Evolutionary conservation across 129 eudicot species (phyloP).

Genomic region (Saussurea involucrata): DNA sequence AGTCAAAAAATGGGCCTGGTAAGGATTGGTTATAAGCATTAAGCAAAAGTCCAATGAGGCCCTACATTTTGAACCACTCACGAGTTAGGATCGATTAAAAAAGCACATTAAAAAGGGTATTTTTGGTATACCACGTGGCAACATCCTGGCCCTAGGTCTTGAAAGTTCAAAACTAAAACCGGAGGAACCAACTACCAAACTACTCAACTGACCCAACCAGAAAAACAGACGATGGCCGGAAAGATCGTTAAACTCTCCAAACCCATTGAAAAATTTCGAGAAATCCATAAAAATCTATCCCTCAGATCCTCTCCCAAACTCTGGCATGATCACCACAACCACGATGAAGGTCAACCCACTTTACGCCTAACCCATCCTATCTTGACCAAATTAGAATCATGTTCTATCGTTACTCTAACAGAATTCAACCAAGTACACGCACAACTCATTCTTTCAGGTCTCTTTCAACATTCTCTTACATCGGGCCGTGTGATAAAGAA

Average conservation of each 20-base stretch:
- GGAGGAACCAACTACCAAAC: neutral
- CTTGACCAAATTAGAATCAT: slow-evolving; percentile 41
- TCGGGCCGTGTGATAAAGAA: slow-evolving; percentile 51
- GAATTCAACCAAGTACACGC: slow-evolving; percentile 58
- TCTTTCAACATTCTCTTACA: slow-evolving; percentile 58
- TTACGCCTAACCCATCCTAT: slow-evolving; percentile 47
- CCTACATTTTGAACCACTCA: no score
- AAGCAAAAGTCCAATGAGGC: no score
- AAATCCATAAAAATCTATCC: slow-evolving; percentile 49
- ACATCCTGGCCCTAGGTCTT: neutral
- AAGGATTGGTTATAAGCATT: no score
- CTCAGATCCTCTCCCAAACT: slow-evolving; percentile 39
- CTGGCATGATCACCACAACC: slow-evolving; percentile 28
- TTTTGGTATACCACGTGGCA: no score
- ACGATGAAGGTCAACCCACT: slow-evolving; percentile 23
- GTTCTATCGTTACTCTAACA: neutral
- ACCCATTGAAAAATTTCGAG: slow-evolving; percentile 46
- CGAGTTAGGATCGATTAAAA: no score
- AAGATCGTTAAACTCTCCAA: slow-evolving; percentile 30
- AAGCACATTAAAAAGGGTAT: no score
- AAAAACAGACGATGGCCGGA: slow-evolving; percentile 22
- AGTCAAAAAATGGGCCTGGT: no score
- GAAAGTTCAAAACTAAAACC: neutral
- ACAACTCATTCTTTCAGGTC: slow-evolving; percentile 50
- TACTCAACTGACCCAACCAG: slow-evolving; percentile 8